These are phyloP conservation scores for Raffaelea ambrosiae DNA, from an alignment of 2,329 filamentous ascomycete species.

Conservation along the genomic window DNA sequence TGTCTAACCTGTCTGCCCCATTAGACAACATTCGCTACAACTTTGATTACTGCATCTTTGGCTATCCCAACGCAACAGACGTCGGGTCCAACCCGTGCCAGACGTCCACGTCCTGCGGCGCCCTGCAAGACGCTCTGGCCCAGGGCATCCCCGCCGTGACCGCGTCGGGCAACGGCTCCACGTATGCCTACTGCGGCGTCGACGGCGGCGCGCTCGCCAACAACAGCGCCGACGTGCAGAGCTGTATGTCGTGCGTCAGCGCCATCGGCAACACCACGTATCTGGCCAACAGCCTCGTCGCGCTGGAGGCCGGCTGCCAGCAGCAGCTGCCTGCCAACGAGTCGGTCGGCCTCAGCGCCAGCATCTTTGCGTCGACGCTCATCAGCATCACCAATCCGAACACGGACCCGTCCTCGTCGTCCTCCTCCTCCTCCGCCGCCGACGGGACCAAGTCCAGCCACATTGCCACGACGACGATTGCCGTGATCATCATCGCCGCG, in stretches of 20 bases:
- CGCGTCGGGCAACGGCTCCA: no score
- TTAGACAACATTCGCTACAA: conserved; percentile 46
- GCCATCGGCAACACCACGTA: conserved; percentile 24
- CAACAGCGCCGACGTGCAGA: neutral
- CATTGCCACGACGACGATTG: conserved; percentile 31
- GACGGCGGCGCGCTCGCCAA: conserved; percentile 27
- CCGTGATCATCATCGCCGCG: conserved; percentile 32
- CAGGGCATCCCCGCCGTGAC: conserved; percentile 27
- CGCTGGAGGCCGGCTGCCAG: conserved; percentile 41
- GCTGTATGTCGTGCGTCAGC: no score
- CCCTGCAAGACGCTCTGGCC: conserved; percentile 30
- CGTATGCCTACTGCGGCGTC: conserved; percentile 38
- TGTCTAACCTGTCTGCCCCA: neutral
- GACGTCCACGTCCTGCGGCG: conserved; percentile 41
- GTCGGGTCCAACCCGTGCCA: conserved; percentile 39
- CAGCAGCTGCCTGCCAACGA: conserved; percentile 30
- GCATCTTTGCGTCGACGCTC: conserved; percentile 16
- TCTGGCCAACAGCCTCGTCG: conserved; percentile 43
- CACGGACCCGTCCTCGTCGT: no score
- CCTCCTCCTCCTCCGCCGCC: conserved; percentile 12
- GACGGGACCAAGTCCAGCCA: conserved; percentile 8
- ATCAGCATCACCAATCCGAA: conserved; percentile 27
- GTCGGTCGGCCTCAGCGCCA: conserved; percentile 20
- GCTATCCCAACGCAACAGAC: conserved; percentile 37
- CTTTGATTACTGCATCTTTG: conserved; percentile 44